Percentiles rank a stretch among this genome's conserved stretches.
Conservation (phyloP, 805 yeast genomes). For the Lachancea cidri region DNA sequence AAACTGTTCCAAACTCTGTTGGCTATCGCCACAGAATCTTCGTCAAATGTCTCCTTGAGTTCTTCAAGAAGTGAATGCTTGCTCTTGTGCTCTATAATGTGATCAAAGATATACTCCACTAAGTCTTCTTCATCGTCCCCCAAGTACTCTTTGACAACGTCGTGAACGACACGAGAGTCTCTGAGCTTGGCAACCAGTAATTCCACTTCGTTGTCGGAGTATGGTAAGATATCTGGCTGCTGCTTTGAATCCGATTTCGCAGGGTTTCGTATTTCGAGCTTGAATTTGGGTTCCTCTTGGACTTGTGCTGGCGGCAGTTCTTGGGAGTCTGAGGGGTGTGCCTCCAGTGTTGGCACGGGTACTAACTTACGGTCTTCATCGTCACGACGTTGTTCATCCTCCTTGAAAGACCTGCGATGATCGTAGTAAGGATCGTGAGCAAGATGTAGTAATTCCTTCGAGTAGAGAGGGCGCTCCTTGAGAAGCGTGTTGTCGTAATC, state of each 20-base stretch:
- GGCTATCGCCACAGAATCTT: slow-evolving; percentile 26
- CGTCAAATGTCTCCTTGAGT: slow-evolving; percentile 31
- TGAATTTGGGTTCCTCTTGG: slow-evolving; percentile 17
- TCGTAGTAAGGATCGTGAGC: slow-evolving; percentile 25
- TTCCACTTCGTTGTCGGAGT: slow-evolving; percentile 12
- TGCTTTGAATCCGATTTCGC: slow-evolving; percentile 15
- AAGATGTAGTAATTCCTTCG: slow-evolving; percentile 23
- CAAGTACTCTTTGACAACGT: slow-evolving; percentile 28
- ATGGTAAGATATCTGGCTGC: slow-evolving; percentile 1
- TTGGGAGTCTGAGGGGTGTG: too few relatives aligned
- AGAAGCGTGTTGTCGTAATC: slow-evolving; percentile 16
- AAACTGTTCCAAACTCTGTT: slow-evolving; percentile 25
- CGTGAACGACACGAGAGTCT: slow-evolving; percentile 22
- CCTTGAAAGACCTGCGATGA: slow-evolving; percentile 23
- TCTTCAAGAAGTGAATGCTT: slow-evolving; percentile 22
- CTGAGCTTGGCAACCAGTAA: slow-evolving; percentile 14
- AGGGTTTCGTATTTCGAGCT: slow-evolving; percentile 22
- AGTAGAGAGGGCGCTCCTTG: slow-evolving; percentile 14
- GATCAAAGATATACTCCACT: slow-evolving; percentile 29
- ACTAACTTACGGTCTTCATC: slow-evolving; percentile 5
- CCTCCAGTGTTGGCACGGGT: slow-evolving; percentile 6
- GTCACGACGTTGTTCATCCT: slow-evolving; percentile 17
- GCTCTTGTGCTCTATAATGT: slow-evolving; percentile 22
- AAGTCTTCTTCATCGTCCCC: slow-evolving; percentile 32
- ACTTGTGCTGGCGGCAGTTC: background rate